Evolutionary conservation across 257 asterid species (phyloP), one percentile per base, ranked within the genome.

Genomic region (Solanum rostratum): DNA sequence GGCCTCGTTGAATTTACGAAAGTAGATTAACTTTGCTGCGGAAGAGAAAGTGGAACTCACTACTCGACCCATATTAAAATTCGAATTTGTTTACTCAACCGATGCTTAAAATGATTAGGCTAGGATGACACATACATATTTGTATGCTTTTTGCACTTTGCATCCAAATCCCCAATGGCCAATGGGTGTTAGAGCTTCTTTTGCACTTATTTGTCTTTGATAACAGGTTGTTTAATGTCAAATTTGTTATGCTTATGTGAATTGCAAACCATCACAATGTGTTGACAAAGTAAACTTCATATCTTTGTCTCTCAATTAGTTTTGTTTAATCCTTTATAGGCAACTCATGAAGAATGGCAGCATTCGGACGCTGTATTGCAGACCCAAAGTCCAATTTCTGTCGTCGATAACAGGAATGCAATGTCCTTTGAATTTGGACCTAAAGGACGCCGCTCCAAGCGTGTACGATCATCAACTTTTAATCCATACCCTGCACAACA

Each of bases 311-410:
- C 10, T 62, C 39, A 22, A 1, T 80, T 39, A 30, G n/a, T 30
- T 39, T 54, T 20, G 46, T 16, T 30, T 3, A 80, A 55, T 30
- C n/a, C 14, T 52, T 80, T n/a, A 46, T 24, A 24, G 16, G 63
- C 55, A 52, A 79, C 84, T 45, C 54, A 7, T 45, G 19, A 43
- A 59, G 39, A 55, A 11, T 29, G 65, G 30, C 19, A 65, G 66
- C 33, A 66, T 65, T 55, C 87, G n/a, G n/a, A n/a, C n/a, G n/a
- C n/a, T n/a, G n/a, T n/a, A n/a, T n/a, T n/a, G n/a, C n/a, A n/a
- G n/a, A n/a, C n/a, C n/a, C 90, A 89, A 52, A 93, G 96, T 87
- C 94, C 97, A 10, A 90, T 88, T 52, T 92, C 97, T 22, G 93
- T 93, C 78, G 94, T 93, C 33, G 97, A 93, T 81, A 91, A 88